Evolutionary conservation across 2,329 filamentous ascomycete species (phyloP).

Genomic region (Macroventuria anomochaeta): DNA sequence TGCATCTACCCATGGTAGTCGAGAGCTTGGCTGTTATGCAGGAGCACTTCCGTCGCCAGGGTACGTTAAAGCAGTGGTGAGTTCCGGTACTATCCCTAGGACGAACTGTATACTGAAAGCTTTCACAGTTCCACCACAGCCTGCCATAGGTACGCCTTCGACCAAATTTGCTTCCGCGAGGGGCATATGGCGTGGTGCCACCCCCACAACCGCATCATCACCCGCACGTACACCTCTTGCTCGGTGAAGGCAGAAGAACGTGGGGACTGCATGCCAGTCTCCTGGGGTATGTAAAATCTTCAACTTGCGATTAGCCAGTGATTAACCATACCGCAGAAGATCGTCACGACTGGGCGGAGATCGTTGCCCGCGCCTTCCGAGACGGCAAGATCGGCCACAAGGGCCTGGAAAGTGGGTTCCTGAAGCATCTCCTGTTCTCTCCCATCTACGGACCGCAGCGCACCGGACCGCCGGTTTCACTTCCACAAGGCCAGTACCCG

Average conservation of each 20-base stretch:
- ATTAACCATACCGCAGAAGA: not conserved
- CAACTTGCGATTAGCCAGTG: too few species aligned
- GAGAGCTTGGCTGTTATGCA: not conserved
- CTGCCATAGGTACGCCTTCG: constrained; percentile 1
- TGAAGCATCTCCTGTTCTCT: not conserved
- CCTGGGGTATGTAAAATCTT: constrained; percentile 1
- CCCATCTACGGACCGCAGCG: not conserved
- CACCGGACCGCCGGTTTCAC: not conserved
- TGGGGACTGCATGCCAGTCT: not conserved
- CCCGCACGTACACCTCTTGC: not conserved
- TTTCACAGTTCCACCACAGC: not conserved
- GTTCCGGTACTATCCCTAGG: too few species aligned
- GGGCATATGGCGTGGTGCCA: constrained; percentile 7
- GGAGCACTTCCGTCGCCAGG: not conserved
- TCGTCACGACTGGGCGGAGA: not conserved
- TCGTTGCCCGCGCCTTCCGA: not conserved
- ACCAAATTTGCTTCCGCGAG: constrained; percentile 2
- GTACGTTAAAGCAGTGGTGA: constrained; percentile 3
- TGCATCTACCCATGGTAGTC: not conserved
- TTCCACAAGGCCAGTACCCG: not conserved
- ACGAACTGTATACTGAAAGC: not conserved
- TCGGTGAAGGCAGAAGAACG: not conserved
- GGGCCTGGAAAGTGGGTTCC: not conserved
- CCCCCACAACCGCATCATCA: constrained; percentile 7
- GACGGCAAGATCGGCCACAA: not conserved